These are phyloP conservation scores for Marasmius oreades DNA, from an alignment of 1,284 basidiomycete genomes.

Conservation along the genomic window DNA sequence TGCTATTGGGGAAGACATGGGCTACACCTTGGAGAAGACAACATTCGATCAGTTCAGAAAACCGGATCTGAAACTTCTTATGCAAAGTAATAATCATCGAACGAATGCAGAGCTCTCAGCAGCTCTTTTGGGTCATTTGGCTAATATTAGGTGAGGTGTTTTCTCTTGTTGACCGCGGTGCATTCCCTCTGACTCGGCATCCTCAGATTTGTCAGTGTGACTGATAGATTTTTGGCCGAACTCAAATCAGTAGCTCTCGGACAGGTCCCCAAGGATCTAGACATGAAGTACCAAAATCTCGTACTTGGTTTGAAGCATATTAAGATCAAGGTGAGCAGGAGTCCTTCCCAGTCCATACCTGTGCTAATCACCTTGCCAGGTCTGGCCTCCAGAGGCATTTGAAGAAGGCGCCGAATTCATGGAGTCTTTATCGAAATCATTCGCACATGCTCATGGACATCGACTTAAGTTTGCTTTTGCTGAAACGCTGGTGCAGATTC, in stretches of 20 bases:
- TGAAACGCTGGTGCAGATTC: constrained; percentile 73
- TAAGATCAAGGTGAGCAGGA: constrained; percentile 64
- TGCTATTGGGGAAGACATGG: constrained; percentile 72
- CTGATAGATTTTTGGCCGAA: constrained; percentile 81
- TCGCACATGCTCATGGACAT: constrained; percentile 81
- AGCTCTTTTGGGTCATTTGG: constrained; percentile 78
- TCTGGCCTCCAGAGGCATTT: constrained; percentile 91
- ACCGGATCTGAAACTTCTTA: constrained; percentile 65
- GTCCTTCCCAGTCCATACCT: background rate
- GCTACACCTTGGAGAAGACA: constrained; percentile 77
- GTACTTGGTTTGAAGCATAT: constrained; percentile 78
- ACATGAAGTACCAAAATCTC: constrained; percentile 79
- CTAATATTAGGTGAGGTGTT: constrained; percentile 62
- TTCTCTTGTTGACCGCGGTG: constrained; percentile 3
- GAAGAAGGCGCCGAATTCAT: constrained; percentile 94
- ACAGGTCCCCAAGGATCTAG: constrained; percentile 74
- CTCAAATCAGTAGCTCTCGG: constrained; percentile 70
- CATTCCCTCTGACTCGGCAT: constrained; percentile 2
- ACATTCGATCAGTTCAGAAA: constrained; percentile 84
- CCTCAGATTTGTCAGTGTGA: constrained; percentile 79
- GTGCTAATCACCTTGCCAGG: constrained; percentile 38
- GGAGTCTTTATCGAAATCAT: constrained; percentile 78
- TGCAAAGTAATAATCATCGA: constrained; percentile 70
- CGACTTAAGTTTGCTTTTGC: constrained; percentile 86
- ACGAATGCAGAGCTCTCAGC: constrained; percentile 81